phyloP scores from a whole-genome alignment of 768 basidiomycete genomes.

The Mycena kentingensis region DNA sequence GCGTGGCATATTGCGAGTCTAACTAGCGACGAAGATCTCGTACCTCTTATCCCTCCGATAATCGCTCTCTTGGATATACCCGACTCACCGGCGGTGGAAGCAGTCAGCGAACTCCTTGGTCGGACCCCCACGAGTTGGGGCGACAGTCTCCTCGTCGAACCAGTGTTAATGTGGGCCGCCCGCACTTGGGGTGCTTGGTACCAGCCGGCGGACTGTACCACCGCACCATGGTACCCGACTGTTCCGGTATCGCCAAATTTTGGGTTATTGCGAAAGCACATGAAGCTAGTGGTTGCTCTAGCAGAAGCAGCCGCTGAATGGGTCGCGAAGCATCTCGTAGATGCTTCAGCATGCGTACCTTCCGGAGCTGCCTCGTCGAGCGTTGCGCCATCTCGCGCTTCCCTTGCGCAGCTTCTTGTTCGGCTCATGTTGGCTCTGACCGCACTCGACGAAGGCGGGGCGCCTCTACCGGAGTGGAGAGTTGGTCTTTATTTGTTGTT shows the following conservation, averaged over 20 bases:
- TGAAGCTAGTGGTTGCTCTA: conserved; percentile 11
- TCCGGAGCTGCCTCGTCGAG: conserved; percentile 21
- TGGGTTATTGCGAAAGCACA: neutral
- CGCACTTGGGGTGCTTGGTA: neutral
- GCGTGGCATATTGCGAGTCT: conserved; percentile 71
- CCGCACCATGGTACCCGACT: conserved; percentile 27
- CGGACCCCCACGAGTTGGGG: conserved; percentile 75
- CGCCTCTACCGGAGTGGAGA: conserved; percentile 1
- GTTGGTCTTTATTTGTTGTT: conserved; percentile 24
- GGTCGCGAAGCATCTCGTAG: conserved; percentile 16
- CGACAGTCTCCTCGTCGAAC: conserved; percentile 75
- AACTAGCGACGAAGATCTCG: conserved; percentile 56
- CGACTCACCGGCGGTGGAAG: conserved; percentile 68
- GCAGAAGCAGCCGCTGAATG: conserved; percentile 19
- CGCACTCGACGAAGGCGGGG: conserved; percentile 36
- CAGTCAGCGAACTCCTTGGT: conserved; percentile 76
- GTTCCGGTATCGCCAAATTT: neutral
- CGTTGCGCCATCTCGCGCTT: conserved; percentile 11
- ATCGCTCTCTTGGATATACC: conserved; percentile 61
- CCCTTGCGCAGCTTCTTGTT: conserved; percentile 69
- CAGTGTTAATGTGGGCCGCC: conserved; percentile 76
- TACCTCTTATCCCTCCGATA: conserved; percentile 63
- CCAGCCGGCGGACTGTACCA: conserved; percentile 49
- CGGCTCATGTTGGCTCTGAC: conserved; percentile 73
- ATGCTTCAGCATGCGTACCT: conserved; percentile 4